Base-by-base conservation (phyloP, 768 basidiomycete species). In the Hebeloma cylindrosporum region DNA sequence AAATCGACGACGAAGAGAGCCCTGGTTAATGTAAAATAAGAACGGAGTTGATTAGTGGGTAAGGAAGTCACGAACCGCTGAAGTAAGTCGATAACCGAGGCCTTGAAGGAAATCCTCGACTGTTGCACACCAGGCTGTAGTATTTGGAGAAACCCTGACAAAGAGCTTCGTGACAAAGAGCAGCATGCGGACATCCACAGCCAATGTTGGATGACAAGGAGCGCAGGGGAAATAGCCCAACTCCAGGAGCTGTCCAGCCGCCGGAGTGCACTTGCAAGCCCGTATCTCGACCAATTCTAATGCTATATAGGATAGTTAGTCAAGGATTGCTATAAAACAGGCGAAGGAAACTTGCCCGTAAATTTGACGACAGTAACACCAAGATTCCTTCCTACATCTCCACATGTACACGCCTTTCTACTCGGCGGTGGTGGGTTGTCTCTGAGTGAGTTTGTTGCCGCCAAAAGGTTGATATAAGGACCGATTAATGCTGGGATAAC, bases 211-310 rank as follows among this genome's bases (percentile, higher is more conserved):
- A 2, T 20, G 43, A 2, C 48, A 9, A 0, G 64, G 64, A 3
- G 60, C 50, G 35, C 54, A 64, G 16, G 63, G 59, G 42, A 66
- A 64, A 5, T 60, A 36, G 3, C 59, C 61, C 0, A 20, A 18
- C 3, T n/a, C 11, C 8, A 65, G 45, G 11, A 65, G 50, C 35
- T 60, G 56, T 5, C 45, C 21, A 2, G 57, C 41, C 2, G 57
- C 23, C 3, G 14, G 16, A 7, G 7, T 18, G n/a, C 40, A 41
- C 2, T 14, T 41, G 8, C 40, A 41, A 16, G 21, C 6, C 29
- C 16, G 7, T 20, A 29, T 20, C 23, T 41, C n/a, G 21, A 41
- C 18, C n/a, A 4, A 26, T 41, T 28, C 20, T 18, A 20, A 23
- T 6, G 7, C 10, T 6, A 10, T 25, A 22, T 23, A 38, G 2